Evolutionary conservation across 2,329 filamentous ascomycete species (phyloP), one percentile per base, ranked within the genome.

Genomic region (Trichoderma atroviride): DNA sequence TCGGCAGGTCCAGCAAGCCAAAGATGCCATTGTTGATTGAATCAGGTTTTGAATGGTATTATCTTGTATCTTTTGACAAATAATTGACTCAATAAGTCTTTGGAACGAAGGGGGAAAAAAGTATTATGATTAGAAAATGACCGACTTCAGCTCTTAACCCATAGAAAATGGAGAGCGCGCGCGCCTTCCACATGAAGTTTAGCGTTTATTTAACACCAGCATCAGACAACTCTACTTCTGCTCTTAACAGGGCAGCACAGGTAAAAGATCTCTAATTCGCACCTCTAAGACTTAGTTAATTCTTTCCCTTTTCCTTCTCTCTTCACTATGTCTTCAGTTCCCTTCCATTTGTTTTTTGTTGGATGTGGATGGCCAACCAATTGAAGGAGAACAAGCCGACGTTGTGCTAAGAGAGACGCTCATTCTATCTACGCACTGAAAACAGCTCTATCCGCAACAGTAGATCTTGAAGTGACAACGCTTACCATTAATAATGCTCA

Each of bases 1-100:
- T 11, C 84, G 82, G 69, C 85, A 87, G 0, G 84, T 86, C 84
- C 83, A 86, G 72, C 84, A 86, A 64, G 71, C 55, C 35, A 47
- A 19, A 16, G 29, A 52, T 4, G 33, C 4, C 59, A 62, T 65
- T 33, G 16, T 10, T 29, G 27, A 9, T 57, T 31, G 22, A 24
- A 1, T 22, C 2, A 35, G 2, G 11, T 10, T 47, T 31, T 11
- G 22, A 47, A 7, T 7, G 5, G 43, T 22, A 22, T 10, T 47
- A n/a, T 47, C 24, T 11, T 22, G 13, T 27, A 13, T 16, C 11
- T 60, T 43, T 13, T 47, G 19, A 35, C 43, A 52, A 35, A 2
- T 19, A 19, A 7, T 19, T 19, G 37, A 27, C 5, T 35, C 10
- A 27, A 50, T 9, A 22, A 27, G 4, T 10, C n/a, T 16, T 52